Conservation (phyloP, 2,329 filamentous ascomycete genomes). For the Anisogramma anomala region DNA sequence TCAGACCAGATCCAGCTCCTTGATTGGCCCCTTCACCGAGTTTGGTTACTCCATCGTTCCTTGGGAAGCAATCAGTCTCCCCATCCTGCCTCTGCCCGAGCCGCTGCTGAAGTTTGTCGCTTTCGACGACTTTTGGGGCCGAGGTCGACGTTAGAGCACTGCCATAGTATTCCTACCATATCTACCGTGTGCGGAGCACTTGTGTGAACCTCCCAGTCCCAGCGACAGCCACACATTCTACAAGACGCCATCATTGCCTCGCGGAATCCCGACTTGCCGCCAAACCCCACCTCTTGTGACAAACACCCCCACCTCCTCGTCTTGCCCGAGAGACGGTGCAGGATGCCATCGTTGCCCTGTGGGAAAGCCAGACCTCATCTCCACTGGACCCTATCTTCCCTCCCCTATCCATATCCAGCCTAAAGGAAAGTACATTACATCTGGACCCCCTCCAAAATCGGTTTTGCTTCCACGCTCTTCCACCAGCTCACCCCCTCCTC, state of each 20-base stretch:
- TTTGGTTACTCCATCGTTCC: neutral
- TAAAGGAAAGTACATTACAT: slow-evolving; percentile 25
- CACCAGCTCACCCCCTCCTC: slow-evolving; percentile 74
- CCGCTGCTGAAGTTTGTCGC: too few species aligned
- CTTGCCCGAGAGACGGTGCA: slow-evolving; percentile 11
- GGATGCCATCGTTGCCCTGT: slow-evolving; percentile 22
- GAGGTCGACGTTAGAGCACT: too few species aligned
- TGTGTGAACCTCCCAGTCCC: neutral
- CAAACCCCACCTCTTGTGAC: slow-evolving; percentile 1
- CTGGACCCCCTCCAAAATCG: slow-evolving; percentile 55
- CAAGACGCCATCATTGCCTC: slow-evolving; percentile 9
- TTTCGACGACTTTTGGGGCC: too few species aligned
- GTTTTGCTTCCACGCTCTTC: slow-evolving; percentile 66
- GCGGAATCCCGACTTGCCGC: slow-evolving; percentile 5
- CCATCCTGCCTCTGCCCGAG: too few species aligned
- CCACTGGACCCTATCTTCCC: slow-evolving; percentile 2
- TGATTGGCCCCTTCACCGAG: neutral
- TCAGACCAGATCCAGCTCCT: neutral
- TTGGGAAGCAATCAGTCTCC: neutral
- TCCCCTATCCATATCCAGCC: neutral
- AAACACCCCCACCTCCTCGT: neutral
- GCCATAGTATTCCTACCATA: too few species aligned
- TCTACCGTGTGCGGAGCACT: neutral
- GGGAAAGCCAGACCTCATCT: slow-evolving; percentile 16
- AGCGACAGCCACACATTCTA: neutral